These are phyloP conservation scores for Crassisporium funariophilum DNA, from an alignment of 768 basidiomycete genomes.

Conservation along the genomic window DNA sequence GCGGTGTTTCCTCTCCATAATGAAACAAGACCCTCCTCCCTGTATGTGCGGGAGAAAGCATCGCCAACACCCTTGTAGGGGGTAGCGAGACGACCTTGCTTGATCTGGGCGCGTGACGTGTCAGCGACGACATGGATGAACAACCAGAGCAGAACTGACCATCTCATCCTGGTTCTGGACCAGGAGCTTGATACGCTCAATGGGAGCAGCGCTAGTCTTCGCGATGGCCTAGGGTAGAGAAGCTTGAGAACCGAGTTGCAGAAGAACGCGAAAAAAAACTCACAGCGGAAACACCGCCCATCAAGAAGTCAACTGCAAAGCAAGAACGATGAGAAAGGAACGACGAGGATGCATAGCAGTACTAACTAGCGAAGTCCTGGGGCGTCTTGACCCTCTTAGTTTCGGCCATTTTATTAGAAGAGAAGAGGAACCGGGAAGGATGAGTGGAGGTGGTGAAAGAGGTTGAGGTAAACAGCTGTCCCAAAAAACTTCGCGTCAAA, in stretches of 20 bases:
- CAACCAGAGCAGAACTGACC: conserved; percentile 46
- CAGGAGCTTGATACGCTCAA: conserved; percentile 99
- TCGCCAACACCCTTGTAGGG: conserved; percentile 97
- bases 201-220: conserved; percentile 98
- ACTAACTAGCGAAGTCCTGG: conserved; percentile 86
- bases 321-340: conserved; percentile 20
- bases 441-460: conserved; percentile 60
- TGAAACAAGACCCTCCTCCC: conserved; percentile 92
- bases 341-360: conserved; percentile 11
- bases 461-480: conserved; percentile 32
- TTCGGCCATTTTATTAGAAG: conserved; percentile 75
- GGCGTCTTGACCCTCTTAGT: conserved; percentile 84
- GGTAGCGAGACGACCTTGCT: conserved; percentile 94
- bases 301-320: conserved; percentile 83
- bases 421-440: conserved; percentile 43
- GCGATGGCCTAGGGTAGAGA: conserved; percentile 77
- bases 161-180: conserved; percentile 99
- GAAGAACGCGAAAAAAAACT: conserved; percentile 28
- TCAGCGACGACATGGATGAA: conserved; percentile 25
- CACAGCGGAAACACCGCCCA: conserved; percentile 95
- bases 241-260: conserved; percentile 19
- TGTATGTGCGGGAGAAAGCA: conserved; percentile 91
- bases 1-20: conserved; percentile 99
- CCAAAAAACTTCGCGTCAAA: conserved; percentile 49
- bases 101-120: conserved; percentile 70